Base-by-base conservation (phyloP, 768 basidiomycete genomes). In the Filobasidium wieringae region DNA sequence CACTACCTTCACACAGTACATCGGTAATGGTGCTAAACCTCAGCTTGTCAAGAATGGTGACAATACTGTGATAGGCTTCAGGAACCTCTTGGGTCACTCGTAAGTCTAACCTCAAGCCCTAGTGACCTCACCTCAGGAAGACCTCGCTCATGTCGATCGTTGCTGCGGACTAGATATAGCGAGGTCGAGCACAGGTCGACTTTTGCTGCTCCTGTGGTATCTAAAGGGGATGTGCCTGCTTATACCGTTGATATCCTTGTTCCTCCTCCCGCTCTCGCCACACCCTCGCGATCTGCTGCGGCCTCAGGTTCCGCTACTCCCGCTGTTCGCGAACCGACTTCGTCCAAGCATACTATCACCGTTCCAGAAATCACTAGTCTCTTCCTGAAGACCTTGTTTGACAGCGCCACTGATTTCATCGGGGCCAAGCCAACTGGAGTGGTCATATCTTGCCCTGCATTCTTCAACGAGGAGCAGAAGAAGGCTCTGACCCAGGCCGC, bases 31-130 rank as follows among this genome's bases (percentile, higher is more conserved):
- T 69, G 93, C 92, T 37, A 88, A 85, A 68, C 84, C 82, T 2
- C 95, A 97, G 70, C 84, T 96, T 36, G 88, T 97, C 14, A 95
- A 95, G 76, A 97, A 99, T 74, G 77, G 86, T 0, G 79, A 84
- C 67, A 97, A 99, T 72, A 93, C 92, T 17, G 91, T 97, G 66
- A 83, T 82, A n/a, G 88, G 86, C 1, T 97, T 97, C 79, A 80
- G 92, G 26, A 90, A 95, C 71, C 77, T 96, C 7, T 78, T 99
- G 27, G 93, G 93, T 55, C 88, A 90, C 79, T 90, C 83, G 86
- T 92, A 58, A 49, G 26, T 31, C 9, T n/a, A 32, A 26, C 5
- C 33, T 29, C 34, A 34, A 41, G 32, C 15, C 26, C 14, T 34
- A 1, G 4, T 34, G 12, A 49, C 24, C 34, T 29, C 11, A 51